Conservation (phyloP, 1,284 basidiomycete genomes). For the Cerrena zonata region DNA sequence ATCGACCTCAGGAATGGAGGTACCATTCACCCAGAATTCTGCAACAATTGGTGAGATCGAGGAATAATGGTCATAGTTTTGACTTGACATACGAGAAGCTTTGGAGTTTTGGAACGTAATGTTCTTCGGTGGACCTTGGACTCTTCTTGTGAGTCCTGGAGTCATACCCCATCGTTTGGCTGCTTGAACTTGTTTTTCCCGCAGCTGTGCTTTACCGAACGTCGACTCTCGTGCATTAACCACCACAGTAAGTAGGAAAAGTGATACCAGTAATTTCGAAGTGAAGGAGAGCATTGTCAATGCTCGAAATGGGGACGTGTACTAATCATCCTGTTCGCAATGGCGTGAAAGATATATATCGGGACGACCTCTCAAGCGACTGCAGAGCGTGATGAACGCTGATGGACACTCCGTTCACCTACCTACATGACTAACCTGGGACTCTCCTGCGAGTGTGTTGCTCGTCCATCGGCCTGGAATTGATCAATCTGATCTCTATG, state of each 20-base stretch:
- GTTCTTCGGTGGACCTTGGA: slow-evolving; percentile 47
- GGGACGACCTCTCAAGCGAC: no score
- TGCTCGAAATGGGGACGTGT: no score
- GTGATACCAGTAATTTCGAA: background rate
- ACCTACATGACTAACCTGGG: no score
- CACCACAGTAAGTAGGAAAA: background rate
- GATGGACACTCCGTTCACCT: no score
- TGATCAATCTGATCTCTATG: no score
- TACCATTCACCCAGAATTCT: slow-evolving; percentile 73
- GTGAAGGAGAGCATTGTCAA: background rate
- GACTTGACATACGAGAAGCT: slow-evolving; percentile 56
- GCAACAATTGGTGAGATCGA: no score
- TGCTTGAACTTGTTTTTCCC: slow-evolving; percentile 20
- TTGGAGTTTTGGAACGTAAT: slow-evolving; percentile 68
- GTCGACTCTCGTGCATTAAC: background rate
- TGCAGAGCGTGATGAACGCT: no score
- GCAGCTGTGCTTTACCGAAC: slow-evolving; percentile 20
- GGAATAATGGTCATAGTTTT: no score
- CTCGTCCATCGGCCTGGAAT: no score
- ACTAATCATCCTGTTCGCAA: no score
- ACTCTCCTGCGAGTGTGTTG: no score
- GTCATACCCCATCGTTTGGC: slow-evolving; percentile 18
- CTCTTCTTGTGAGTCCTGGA: slow-evolving; percentile 1
- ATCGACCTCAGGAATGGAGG: slow-evolving; percentile 58
- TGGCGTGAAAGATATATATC: no score